Base-by-base conservation (phyloP, 1,284 basidiomycete species). In the Phellinidium pouzarii region DNA sequence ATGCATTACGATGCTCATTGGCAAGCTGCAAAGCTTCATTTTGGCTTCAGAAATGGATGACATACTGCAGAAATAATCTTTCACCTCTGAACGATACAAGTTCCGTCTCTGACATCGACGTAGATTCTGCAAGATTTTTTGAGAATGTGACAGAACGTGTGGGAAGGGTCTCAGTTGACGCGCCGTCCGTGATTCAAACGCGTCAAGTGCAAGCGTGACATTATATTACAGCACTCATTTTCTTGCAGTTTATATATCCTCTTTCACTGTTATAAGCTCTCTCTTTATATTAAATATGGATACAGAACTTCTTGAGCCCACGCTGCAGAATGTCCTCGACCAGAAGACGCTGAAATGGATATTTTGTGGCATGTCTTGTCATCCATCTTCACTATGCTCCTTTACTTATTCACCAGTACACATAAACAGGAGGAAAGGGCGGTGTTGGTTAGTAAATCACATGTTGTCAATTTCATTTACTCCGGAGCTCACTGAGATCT, bases 321-420 rank as follows among this genome's bases (percentile, higher is more conserved):
- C 90, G 3, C 78, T 95, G 12, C 89, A 94, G 73, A 95, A 94
- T 64, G 75, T 95, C 47, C 71, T 95, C 25, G 91, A 94, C 66
- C 92, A 95, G 69, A 84, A 80, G 61, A 83, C 84, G 29, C 71
- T 94, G 58, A 94, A 94, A 68, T 95, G 92, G 92, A 95, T 95
- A 66, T 95, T 95, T 68, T 95, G 92, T 65, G 92, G 92, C 82
- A 69, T 57, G 87, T 79, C 53, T 44, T n/a, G 52, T 48, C 50
- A 29, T 44, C 44, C 34, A 50, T 27, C n/a, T 20, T 20, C 55
- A 49, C 58, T 56, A 46, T 58, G 19, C 49, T 43, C 22, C 20
- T 23, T 12, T 45, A n/a, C 50, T 54, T 43, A 53, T 56, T 9
- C 56, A 40, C 51, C 55, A 50, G 53, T 50, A 52, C 22, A 25